Evolutionary conservation across 441 rosid species (phyloP).

Genomic region (Bruguiera hainesii): DNA sequence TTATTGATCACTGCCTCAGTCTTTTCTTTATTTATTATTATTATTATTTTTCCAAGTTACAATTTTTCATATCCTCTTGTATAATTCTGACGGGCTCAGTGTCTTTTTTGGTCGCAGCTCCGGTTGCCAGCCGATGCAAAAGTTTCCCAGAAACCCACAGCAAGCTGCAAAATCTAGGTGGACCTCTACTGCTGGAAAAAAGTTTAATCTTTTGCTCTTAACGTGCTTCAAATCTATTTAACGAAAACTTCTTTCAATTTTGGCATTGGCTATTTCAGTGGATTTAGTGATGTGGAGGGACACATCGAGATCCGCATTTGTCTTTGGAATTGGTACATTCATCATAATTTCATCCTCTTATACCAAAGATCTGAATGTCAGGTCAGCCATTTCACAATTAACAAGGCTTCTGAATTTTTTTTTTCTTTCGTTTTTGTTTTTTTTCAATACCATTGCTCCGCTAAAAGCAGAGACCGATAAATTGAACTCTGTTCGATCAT

Average conservation of each 20-base stretch:
- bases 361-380: constrained; percentile 59
- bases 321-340: constrained; percentile 74
- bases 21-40: too few species aligned
- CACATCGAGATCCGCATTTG: constrained; percentile 66
- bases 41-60: not conserved
- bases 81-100: not conserved
- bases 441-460: not conserved
- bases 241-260: not conserved
- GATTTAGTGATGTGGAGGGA: constrained; percentile 96
- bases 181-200: constrained; percentile 13
- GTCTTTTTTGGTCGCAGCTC: constrained; percentile 20
- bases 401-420: not conserved
- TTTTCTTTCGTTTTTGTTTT: not conserved
- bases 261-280: constrained; percentile 36
- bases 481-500: constrained; percentile 6
- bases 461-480: constrained; percentile 5
- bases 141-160: constrained; percentile 49
- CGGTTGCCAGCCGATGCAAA: constrained; percentile 28
- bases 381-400: constrained; percentile 34
- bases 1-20: not conserved
- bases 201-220: not conserved
- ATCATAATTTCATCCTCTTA: constrained; percentile 72
- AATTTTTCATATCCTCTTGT: too few species aligned
- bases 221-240: not conserved
- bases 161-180: constrained; percentile 71